Percentiles rank a stretch among this genome's conserved stretches.
Conservation (phyloP, 495 filamentous ascomycete genomes). For the Letharia lupina region DNA sequence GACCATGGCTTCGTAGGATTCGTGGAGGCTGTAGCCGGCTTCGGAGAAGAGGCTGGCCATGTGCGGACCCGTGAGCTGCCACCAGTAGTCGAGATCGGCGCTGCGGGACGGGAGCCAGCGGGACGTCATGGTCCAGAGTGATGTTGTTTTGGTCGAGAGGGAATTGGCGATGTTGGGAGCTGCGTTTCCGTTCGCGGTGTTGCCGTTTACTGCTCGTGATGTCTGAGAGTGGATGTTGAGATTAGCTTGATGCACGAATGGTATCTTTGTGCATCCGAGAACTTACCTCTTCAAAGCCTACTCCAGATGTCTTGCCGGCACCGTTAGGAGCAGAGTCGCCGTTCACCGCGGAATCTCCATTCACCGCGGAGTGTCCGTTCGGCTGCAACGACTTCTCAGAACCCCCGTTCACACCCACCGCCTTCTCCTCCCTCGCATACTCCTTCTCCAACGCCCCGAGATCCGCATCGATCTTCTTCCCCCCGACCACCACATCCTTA, state of each 20-base stretch:
- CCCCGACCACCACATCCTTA: neutral
- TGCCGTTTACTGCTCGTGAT: neutral
- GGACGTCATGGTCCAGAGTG: neutral
- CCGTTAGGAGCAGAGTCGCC: neutral
- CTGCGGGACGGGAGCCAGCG: neutral
- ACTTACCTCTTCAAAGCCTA: neutral
- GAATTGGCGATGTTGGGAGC: neutral
- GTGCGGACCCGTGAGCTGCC: neutral
- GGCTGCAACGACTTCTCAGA: neutral
- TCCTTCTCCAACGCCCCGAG: constrained; percentile 6
- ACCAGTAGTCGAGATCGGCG: constrained; percentile 7
- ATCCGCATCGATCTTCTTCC: constrained; percentile 1
- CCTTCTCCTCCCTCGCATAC: neutral
- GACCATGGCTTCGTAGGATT: neutral
- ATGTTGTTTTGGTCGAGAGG: neutral
- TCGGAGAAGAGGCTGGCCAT: neutral
- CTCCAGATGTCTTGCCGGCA: neutral
- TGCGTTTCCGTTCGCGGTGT: neutral
- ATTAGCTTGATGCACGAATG: neutral
- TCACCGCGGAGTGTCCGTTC: neutral
- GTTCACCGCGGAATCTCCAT: neutral
- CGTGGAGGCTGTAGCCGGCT: neutral
- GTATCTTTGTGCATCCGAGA: neutral
- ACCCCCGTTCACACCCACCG: neutral
- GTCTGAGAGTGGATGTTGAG: neutral